These are phyloP conservation scores for Elsinoe necatrix DNA, from an alignment of 2,329 filamentous ascomycete genomes.

Conservation along the genomic window DNA sequence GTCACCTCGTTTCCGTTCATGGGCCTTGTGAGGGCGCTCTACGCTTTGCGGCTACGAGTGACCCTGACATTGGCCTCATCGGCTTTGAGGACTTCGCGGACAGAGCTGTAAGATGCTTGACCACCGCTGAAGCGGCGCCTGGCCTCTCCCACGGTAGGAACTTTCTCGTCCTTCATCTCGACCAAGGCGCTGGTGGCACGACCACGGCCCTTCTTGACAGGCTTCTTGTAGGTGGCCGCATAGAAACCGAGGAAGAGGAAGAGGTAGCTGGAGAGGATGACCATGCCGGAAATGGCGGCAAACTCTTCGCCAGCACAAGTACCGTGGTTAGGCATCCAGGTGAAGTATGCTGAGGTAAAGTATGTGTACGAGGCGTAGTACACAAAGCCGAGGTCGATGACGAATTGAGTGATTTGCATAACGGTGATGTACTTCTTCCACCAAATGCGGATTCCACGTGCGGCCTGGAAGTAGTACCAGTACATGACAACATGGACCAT, in stretches of 20 bases:
- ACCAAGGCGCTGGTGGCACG: constrained; percentile 79
- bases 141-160: constrained; percentile 47
- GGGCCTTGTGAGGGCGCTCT: constrained; percentile 23
- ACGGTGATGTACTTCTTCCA: constrained; percentile 99
- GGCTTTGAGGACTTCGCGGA: constrained; percentile 29
- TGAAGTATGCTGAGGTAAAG: constrained; percentile 87
- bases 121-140: constrained; percentile 44
- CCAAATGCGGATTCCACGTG: constrained; percentile 90
- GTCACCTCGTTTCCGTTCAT: neutral
- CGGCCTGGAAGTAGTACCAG: constrained; percentile 99
- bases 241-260: constrained; percentile 99
- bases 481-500: constrained; percentile 98
- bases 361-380: constrained; percentile 99
- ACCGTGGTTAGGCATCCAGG: constrained; percentile 72
- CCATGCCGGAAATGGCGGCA: constrained; percentile 84
- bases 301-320: constrained; percentile 94
- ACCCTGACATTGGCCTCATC: constrained; percentile 50
- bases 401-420: constrained; percentile 93
- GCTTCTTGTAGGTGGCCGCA: constrained; percentile 89
- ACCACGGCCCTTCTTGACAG: constrained; percentile 61
- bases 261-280: constrained; percentile 87
- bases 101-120: constrained; percentile 24
- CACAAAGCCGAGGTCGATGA: constrained; percentile 94
- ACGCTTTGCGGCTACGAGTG: constrained; percentile 64
- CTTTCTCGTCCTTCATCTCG: constrained; percentile 69